Evolutionary conservation across 2,329 filamentous ascomycete species (phyloP).

Genomic region (Waltergamsia citrina): DNA sequence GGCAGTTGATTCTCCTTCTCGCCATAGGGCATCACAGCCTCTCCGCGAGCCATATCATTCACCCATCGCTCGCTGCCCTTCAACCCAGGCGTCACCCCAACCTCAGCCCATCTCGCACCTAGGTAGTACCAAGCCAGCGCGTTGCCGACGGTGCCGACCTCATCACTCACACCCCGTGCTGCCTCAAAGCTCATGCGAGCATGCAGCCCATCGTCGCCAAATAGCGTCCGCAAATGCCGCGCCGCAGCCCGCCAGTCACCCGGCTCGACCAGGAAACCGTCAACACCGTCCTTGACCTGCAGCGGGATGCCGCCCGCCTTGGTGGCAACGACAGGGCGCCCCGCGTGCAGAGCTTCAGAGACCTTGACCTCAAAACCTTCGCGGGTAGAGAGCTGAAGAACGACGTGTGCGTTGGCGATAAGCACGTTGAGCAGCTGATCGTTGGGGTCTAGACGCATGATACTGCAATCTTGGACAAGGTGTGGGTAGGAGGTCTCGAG

Average conservation of each 20-base stretch:
- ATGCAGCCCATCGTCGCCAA: conserved; percentile 56
- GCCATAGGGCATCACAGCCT: conserved; percentile 49
- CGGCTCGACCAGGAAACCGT: conserved; percentile 64
- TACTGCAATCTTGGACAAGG: conserved; percentile 55
- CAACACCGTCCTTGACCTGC: conserved; percentile 62
- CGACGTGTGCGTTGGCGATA: conserved; percentile 61
- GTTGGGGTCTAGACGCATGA: conserved; percentile 68
- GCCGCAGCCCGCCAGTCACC: conserved; percentile 64
- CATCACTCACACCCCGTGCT: conserved; percentile 60
- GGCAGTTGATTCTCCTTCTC: conserved; percentile 54
- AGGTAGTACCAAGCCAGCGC: conserved; percentile 69
- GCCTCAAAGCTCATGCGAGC: conserved; percentile 57
- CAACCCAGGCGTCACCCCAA: conserved; percentile 36
- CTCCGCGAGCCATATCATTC: conserved; percentile 23
- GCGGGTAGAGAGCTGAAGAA: conserved; percentile 69
- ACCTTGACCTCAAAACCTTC: conserved; percentile 86
- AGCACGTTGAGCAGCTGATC: conserved; percentile 75
- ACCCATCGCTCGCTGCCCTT: conserved; percentile 41
- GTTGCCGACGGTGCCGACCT: conserved; percentile 75
- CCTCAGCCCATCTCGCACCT: conserved; percentile 54
- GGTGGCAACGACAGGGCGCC: conserved; percentile 68
- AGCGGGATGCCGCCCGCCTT: conserved; percentile 71
- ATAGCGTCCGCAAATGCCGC: conserved; percentile 54
- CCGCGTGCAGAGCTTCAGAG: conserved; percentile 73
- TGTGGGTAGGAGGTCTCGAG: conserved; percentile 54